Conservation (phyloP, 2,329 filamentous ascomycete species). For the Monilinia polystroma region DNA sequence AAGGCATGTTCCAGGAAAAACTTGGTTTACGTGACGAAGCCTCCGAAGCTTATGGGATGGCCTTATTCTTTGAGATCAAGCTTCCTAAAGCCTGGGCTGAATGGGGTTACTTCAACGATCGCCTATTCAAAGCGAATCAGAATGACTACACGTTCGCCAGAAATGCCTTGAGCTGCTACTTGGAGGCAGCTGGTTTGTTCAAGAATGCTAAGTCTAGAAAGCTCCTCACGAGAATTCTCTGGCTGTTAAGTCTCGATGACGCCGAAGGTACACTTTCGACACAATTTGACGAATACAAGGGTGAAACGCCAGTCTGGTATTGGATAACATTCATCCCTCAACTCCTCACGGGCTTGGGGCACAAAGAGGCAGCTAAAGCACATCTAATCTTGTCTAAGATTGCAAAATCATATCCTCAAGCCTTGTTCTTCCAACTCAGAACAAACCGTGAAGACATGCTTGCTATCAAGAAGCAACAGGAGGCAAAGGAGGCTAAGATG, state of each 20-base stretch:
- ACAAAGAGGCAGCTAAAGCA: constrained; percentile 86
- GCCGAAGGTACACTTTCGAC: constrained; percentile 76
- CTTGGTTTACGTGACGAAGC: constrained; percentile 87
- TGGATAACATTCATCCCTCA: constrained; percentile 99
- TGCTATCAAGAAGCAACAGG: constrained; percentile 85
- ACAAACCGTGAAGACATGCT: constrained; percentile 94
- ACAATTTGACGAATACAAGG: constrained; percentile 95
- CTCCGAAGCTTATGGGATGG: constrained; percentile 90
- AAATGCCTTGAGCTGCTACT: constrained; percentile 91
- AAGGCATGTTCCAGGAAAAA: constrained; percentile 98
- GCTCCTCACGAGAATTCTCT: constrained; percentile 86
- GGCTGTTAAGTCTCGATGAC: constrained; percentile 93
- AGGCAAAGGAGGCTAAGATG: constrained; percentile 61
- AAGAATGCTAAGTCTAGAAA: constrained; percentile 97
- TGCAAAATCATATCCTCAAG: constrained; percentile 92
- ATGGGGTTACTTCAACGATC: constrained; percentile 98
- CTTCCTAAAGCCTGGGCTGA: constrained; percentile 98
- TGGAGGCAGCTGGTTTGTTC: constrained; percentile 93
- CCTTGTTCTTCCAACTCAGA: constrained; percentile 90
- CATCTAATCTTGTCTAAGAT: constrained; percentile 87
- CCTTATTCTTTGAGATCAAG: constrained; percentile 92
- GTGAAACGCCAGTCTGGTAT: constrained; percentile 97
- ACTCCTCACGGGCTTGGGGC: constrained; percentile 83
- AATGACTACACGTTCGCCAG: constrained; percentile 78
- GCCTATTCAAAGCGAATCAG: constrained; percentile 90